These are phyloP conservation scores for Silene vulgaris DNA, from an alignment of 179 eudicot species.

Conservation along the genomic window DNA sequence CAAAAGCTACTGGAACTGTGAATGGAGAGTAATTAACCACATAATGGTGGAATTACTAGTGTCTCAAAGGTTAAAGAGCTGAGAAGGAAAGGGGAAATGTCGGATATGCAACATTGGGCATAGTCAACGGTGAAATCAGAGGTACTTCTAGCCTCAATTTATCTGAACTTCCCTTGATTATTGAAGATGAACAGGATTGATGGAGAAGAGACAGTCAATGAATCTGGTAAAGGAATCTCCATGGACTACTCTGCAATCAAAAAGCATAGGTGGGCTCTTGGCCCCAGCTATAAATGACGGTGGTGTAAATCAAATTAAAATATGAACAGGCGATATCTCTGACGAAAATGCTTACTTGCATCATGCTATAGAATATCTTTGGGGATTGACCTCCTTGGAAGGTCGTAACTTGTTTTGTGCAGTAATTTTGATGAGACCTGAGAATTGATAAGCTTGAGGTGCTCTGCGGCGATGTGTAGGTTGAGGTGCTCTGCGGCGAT, in stretches of 20 bases:
- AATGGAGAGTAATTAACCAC: not conserved
- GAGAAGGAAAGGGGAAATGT: not conserved
- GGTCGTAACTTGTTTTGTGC: not conserved
- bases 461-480: too few species aligned
- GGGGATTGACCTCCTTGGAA: not conserved
- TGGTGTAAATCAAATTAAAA: not conserved
- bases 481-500: too few species aligned
- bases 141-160: not conserved
- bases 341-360: not conserved
- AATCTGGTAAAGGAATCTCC: not conserved
- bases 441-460: too few species aligned
- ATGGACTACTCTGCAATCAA: not conserved
- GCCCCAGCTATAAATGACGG: not conserved
- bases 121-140: not conserved
- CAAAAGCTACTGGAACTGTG: not conserved
- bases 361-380: too few species aligned
- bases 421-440: not conserved
- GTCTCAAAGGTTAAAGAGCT: not conserved
- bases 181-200: not conserved
- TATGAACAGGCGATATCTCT: not conserved
- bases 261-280: not conserved
- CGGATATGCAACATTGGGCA: not conserved
- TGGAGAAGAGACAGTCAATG: not conserved
- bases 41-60: not conserved
- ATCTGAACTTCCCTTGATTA: not conserved